Conservation (phyloP, 306 rosid species). For the Parietaria judaica region DNA sequence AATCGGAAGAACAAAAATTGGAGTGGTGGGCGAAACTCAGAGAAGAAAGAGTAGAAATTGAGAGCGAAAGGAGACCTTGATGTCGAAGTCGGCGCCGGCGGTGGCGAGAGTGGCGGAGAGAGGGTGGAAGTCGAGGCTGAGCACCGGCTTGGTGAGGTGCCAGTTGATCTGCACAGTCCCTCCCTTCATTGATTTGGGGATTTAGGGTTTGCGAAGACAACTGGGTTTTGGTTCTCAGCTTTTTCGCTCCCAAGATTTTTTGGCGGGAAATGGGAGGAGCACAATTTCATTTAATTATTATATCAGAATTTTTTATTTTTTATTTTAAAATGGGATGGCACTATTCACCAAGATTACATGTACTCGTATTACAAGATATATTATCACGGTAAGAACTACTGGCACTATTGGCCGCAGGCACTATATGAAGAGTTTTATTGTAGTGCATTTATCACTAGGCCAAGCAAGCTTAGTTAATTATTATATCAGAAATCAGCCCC, state of each 20-base stretch:
- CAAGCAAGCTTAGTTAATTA: too few relatives aligned
- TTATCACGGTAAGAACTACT: too few relatives aligned
- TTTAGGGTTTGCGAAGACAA: background rate
- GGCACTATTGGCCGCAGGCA: too few relatives aligned
- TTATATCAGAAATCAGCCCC: too few relatives aligned
- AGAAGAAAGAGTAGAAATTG: background rate
- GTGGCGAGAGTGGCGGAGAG: constrained; percentile 70
- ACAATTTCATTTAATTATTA: too few relatives aligned
- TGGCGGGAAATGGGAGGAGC: constrained; percentile 1
- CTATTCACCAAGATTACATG: too few relatives aligned
- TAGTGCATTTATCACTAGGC: too few relatives aligned
- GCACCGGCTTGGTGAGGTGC: constrained; percentile 75
- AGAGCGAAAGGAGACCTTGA: constrained; percentile 45
- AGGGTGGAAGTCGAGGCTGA: constrained; percentile 81
- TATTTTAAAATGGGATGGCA: too few relatives aligned
- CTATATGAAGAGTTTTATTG: too few relatives aligned
- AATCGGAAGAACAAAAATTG: too few relatives aligned
- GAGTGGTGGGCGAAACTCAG: background rate
- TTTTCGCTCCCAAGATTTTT: background rate
- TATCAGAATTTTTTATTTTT: too few relatives aligned
- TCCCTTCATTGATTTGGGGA: constrained; percentile 48
- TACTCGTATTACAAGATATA: too few relatives aligned
- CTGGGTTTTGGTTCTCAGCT: background rate
- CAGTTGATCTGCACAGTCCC: constrained; percentile 88
- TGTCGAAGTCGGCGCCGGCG: constrained; percentile 95